Conservation (phyloP, 176 grass and related monocot genomes). For the Saccharum spontaneum region DNA sequence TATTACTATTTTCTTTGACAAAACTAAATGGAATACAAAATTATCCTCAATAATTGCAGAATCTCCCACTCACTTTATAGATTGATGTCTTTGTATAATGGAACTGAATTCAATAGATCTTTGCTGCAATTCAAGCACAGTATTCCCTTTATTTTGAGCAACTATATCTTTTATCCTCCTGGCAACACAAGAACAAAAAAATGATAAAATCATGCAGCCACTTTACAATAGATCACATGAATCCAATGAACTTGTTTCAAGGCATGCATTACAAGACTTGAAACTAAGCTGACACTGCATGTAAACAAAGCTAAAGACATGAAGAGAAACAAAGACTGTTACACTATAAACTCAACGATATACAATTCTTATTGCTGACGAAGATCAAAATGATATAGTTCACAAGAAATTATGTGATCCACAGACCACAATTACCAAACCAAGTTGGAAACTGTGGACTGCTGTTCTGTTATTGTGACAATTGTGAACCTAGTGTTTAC, state of each 20-base stretch:
- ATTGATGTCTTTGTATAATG: constrained; percentile 92
- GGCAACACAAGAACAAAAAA: constrained; percentile 28
- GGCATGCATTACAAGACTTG: constrained; percentile 25
- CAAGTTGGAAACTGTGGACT: background rate
- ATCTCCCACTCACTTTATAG: constrained; percentile 71
- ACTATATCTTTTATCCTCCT: constrained; percentile 94
- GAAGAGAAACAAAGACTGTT: background rate
- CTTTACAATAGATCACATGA: background rate
- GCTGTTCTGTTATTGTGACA: background rate
- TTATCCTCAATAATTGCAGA: background rate
- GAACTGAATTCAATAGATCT: constrained; percentile 98
- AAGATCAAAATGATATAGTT: background rate
- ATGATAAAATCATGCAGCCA: background rate
- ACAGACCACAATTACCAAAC: background rate
- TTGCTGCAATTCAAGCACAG: constrained; percentile 94
- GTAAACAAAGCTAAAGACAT: background rate
- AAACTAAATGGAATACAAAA: constrained; percentile 20
- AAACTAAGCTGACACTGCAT: constrained; percentile 29
- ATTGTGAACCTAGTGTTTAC: background rate
- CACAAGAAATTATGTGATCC: background rate
- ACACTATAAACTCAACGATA: background rate
- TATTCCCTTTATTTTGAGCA: constrained; percentile 76
- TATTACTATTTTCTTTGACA: constrained; percentile 14
- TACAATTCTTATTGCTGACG: background rate
- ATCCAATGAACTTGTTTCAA: background rate